Conservation (phyloP, 1,139 yeast species). For the Scheffersomyces quercinus region DNA sequence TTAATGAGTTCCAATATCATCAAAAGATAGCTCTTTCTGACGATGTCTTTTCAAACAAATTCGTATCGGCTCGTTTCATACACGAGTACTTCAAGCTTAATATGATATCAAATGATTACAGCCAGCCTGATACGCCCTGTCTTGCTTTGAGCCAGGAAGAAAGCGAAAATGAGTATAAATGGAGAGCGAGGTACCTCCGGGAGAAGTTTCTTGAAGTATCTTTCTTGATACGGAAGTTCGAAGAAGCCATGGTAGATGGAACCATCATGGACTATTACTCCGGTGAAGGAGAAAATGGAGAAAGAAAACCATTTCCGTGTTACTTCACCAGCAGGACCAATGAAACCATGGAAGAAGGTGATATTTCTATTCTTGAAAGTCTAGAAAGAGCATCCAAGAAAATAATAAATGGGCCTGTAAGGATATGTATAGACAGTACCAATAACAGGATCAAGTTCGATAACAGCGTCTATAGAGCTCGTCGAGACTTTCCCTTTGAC, state of each 20-base stretch:
- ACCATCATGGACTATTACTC: too few relatives aligned
- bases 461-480: neutral
- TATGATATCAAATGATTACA: too few relatives aligned
- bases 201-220: too few relatives aligned
- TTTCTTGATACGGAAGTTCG: too few relatives aligned
- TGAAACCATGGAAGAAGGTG: neutral
- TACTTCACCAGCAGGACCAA: constrained; percentile 11
- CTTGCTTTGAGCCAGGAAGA: too few relatives aligned
- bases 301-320: neutral
- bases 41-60: constrained; percentile 6
- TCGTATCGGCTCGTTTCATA: constrained; percentile 1
- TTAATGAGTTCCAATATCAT: constrained; percentile 2
- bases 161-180: too few relatives aligned
- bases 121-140: too few relatives aligned
- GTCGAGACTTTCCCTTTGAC: constrained; percentile 9
- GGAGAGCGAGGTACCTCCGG: too few relatives aligned
- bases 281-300: too few relatives aligned
- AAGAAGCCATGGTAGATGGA: too few relatives aligned
- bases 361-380: constrained; percentile 1
- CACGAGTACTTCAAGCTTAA: too few relatives aligned
- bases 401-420: neutral
- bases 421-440: constrained; percentile 1
- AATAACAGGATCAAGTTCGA: constrained; percentile 2
- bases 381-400: neutral
- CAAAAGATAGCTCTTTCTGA: constrained; percentile 5